Percentiles rank a stretch among this genome's conserved stretches.
These are phyloP conservation scores for Boletus subparvulus DNA, from an alignment of 768 basidiomycete species.

Conservation along the genomic window DNA sequence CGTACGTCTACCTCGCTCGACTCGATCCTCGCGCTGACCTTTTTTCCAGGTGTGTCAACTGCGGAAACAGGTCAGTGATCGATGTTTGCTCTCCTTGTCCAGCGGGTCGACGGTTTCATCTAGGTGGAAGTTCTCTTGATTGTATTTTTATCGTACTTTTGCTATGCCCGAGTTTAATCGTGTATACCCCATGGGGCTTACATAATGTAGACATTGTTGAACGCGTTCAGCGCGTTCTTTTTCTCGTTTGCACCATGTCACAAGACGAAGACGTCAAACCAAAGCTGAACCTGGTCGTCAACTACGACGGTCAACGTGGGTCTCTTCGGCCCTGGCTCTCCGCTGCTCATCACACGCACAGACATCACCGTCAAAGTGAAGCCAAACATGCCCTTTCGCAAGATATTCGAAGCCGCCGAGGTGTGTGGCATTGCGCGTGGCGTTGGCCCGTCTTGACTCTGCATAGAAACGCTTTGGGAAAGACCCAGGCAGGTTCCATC, in stretches of 20 bases:
- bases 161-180: constrained; percentile 10
- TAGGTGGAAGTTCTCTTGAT: constrained; percentile 67
- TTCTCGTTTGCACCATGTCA: constrained; percentile 19
- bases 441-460: not conserved
- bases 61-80: constrained; percentile 53
- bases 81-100: not conserved
- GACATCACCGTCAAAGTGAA: constrained; percentile 71
- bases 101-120: not conserved
- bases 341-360: constrained; percentile 25
- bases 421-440: constrained; percentile 35
- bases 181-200: constrained; percentile 26
- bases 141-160: constrained; percentile 7
- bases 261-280: constrained; percentile 59
- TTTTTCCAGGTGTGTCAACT: constrained; percentile 57
- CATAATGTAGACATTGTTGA: constrained; percentile 15
- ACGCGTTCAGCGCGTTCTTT: constrained; percentile 12
- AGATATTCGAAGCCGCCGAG: constrained; percentile 68
- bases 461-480: constrained; percentile 58
- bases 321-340: not conserved
- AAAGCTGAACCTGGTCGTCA: constrained; percentile 62
- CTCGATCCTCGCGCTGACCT: not conserved
- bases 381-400: constrained; percentile 57
- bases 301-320: constrained; percentile 56
- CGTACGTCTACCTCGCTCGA: constrained; percentile 45
- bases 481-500: constrained; percentile 45